phyloP scores from a whole-genome alignment of 176 grass and related monocot species.

The Aegilops tauschii region DNA sequence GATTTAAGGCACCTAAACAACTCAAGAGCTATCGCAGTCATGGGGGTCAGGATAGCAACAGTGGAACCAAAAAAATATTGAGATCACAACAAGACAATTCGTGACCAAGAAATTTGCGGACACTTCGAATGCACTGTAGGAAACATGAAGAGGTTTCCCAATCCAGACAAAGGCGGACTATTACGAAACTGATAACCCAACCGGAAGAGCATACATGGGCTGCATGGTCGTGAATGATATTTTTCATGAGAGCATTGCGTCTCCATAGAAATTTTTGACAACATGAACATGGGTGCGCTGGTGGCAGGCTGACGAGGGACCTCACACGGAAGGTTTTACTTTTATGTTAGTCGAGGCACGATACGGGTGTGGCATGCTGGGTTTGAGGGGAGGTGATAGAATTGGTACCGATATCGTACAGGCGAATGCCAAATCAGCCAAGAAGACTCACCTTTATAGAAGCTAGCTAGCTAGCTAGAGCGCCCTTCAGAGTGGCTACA shows the following conservation, averaged over 20 bases:
- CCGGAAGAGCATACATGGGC: slow-evolving; percentile 9
- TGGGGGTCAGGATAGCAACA: slow-evolving; percentile 30
- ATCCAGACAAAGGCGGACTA: background rate
- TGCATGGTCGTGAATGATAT: background rate
- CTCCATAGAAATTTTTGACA: background rate
- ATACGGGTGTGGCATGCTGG: too few species aligned
- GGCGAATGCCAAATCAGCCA: too few species aligned
- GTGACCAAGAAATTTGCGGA: slow-evolving; percentile 3
- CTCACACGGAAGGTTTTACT: background rate
- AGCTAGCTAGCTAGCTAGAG: too few species aligned
- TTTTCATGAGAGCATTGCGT: background rate
- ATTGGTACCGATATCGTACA: too few species aligned
- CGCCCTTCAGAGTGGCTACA: too few species aligned
- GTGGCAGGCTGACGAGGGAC: background rate
- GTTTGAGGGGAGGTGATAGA: too few species aligned
- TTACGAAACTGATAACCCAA: background rate
- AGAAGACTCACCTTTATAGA: too few species aligned
- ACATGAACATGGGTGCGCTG: slow-evolving; percentile 11
- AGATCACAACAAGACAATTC: background rate
- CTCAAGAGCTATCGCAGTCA: background rate
- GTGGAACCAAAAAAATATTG: slow-evolving; percentile 23
- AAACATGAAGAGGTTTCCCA: slow-evolving; percentile 12
- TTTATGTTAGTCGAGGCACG: too few species aligned
- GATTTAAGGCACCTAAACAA: slow-evolving; percentile 10
- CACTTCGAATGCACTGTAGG: background rate